Evolutionary conservation across 2,329 filamentous ascomycete species (phyloP).

Genomic region (Ascochyta koolunga): DNA sequence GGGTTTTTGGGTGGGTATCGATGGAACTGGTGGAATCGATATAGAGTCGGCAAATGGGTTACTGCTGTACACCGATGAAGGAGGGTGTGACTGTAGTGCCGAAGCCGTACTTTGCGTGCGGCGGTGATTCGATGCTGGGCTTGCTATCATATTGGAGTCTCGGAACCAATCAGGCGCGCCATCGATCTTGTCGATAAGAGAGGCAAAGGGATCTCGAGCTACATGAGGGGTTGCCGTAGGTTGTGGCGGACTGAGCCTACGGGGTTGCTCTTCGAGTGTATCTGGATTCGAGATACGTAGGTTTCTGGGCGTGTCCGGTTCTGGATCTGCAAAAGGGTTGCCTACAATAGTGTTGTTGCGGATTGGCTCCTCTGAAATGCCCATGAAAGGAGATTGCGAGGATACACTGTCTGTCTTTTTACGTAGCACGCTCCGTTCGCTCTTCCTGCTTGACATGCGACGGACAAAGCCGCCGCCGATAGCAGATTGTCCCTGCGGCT

Average conservation of each 20-base stretch:
- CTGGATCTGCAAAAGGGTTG: slow-evolving; percentile 39
- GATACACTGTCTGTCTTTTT: slow-evolving; percentile 40
- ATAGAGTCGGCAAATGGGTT: slow-evolving; percentile 41
- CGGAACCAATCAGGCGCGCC: slow-evolving; percentile 34
- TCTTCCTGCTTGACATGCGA: slow-evolving; percentile 42
- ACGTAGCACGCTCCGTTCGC: slow-evolving; percentile 36
- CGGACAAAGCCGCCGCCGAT: slow-evolving; percentile 32
- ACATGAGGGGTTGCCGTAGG: slow-evolving; percentile 28
- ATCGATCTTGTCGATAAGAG: slow-evolving; percentile 35
- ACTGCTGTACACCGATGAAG: slow-evolving; percentile 35
- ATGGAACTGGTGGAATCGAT: slow-evolving; percentile 25
- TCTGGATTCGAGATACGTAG: slow-evolving; percentile 37
- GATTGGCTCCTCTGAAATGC: slow-evolving; percentile 34
- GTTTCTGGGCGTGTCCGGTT: slow-evolving; percentile 26
- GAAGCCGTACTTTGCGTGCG: slow-evolving; percentile 39
- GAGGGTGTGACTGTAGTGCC: slow-evolving; percentile 38
- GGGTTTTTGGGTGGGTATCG: slow-evolving; percentile 1
- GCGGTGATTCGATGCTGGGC: slow-evolving; percentile 27
- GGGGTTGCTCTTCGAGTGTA: slow-evolving; percentile 7
- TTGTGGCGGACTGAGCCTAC: slow-evolving; percentile 35
- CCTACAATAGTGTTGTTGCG: slow-evolving; percentile 26
- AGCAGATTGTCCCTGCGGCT: slow-evolving; percentile 34
- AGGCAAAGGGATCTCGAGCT: slow-evolving; percentile 40
- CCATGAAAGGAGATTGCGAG: slow-evolving; percentile 35
- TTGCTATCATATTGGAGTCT: slow-evolving; percentile 17